These are phyloP conservation scores for Escallonia herrerae DNA, from an alignment of 129 eudicot species.

Conservation along the genomic window DNA sequence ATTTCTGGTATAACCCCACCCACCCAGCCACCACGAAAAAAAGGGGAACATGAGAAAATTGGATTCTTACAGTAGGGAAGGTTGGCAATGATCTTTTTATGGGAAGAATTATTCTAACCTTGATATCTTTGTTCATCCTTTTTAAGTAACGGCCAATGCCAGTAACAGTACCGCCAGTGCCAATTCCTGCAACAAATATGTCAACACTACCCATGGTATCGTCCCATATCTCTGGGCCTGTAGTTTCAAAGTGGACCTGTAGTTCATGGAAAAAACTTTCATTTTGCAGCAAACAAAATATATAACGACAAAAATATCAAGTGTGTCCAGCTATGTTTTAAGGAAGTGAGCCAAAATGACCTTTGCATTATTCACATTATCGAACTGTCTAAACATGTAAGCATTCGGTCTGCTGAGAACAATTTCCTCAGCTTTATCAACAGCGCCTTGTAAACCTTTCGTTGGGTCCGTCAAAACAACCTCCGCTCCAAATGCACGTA, in stretches of 20 bases:
- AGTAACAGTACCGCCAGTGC: constrained; percentile 33
- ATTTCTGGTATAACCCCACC: no score
- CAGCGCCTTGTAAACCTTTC: constrained; percentile 26
- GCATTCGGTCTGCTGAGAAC: constrained; percentile 22
- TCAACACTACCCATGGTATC: constrained; percentile 29
- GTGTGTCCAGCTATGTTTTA: not conserved
- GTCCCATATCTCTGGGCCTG: constrained; percentile 41
- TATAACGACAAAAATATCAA: not conserved
- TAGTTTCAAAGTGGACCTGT: constrained; percentile 32
- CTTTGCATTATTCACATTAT: constrained; percentile 28
- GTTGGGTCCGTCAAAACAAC: constrained; percentile 27
- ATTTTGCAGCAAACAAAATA: not conserved
- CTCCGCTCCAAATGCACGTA: constrained; percentile 31
- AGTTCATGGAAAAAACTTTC: not conserved
- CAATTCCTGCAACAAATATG: constrained; percentile 29
- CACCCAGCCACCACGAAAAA: no score
- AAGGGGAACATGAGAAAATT: no score
- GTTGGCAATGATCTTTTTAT: not conserved
- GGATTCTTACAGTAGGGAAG: no score
- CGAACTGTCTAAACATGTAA: constrained; percentile 32
- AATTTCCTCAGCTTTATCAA: constrained; percentile 28
- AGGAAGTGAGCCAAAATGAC: not conserved
- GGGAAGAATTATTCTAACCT: constrained; percentile 12
- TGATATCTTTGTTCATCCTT: constrained; percentile 23
- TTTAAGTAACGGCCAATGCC: constrained; percentile 28